Conservation (phyloP, 108 stramenopile species). For the Thalassiosira profunda region DNA sequence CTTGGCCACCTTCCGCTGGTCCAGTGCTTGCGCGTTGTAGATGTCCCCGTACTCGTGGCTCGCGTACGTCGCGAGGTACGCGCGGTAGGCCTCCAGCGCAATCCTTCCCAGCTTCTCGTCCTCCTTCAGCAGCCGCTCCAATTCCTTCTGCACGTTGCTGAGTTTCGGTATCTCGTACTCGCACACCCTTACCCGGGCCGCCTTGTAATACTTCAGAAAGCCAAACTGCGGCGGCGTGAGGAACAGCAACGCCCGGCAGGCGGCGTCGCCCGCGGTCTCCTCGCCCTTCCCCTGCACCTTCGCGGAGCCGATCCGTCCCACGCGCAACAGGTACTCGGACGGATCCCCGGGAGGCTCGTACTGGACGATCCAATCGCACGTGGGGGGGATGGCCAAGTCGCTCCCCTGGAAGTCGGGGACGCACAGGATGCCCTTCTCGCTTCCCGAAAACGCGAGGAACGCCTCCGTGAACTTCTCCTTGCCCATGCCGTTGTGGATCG, state of each 20-base stretch:
- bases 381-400: conserved; percentile 17
- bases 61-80: conserved; percentile 30
- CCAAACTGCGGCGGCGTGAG: conserved; percentile 31
- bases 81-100: conserved; percentile 23
- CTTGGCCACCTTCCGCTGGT: conserved; percentile 25
- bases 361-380: conserved; percentile 32
- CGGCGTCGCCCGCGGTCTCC: no score
- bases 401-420: conserved; percentile 25
- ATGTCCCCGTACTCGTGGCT: conserved; percentile 39
- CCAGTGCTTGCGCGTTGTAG: conserved; percentile 31
- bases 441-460: conserved; percentile 16
- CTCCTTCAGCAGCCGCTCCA: conserved; percentile 11
- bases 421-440: conserved; percentile 19
- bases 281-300: neutral
- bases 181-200: conserved; percentile 19
- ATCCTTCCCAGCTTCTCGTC: conserved; percentile 18
- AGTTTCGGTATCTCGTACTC: conserved; percentile 43
- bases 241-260: conserved; percentile 37
- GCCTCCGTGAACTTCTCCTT: conserved; percentile 14
- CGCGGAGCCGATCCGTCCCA: conserved; percentile 12
- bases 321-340: conserved; percentile 34
- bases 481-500: conserved; percentile 11
- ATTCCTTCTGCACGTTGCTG: conserved; percentile 20
- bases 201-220: conserved; percentile 30
- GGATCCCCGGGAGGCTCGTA: conserved; percentile 36